These are phyloP conservation scores for Botrytis galanthina DNA, from an alignment of 2,329 filamentous ascomycete genomes.

Conservation along the genomic window DNA sequence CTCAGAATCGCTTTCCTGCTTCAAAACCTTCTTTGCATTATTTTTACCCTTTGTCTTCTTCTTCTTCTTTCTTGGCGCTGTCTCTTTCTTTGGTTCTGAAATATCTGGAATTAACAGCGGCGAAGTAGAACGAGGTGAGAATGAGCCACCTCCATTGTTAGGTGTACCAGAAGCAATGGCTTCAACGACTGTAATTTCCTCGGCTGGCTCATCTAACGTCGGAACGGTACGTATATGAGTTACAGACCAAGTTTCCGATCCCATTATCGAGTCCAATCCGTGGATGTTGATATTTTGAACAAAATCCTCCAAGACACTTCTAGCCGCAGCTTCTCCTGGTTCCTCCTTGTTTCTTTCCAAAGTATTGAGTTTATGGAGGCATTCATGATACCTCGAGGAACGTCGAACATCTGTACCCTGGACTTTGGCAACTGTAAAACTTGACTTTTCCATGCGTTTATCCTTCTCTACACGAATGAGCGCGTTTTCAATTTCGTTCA, in stretches of 20 bases:
- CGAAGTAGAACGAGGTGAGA: not conserved
- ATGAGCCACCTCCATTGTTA: not conserved
- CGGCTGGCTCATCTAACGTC: not conserved
- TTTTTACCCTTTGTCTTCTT: not conserved
- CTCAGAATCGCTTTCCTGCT: not conserved
- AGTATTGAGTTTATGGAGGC: not conserved
- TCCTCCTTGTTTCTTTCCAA: not conserved
- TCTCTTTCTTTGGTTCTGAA: not conserved
- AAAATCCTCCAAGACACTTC: not conserved
- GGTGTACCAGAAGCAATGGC: not conserved
- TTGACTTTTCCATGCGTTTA: not conserved
- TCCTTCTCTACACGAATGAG: not conserved
- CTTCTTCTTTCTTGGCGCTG: not conserved
- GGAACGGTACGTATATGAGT: not conserved
- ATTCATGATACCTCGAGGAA: not conserved
- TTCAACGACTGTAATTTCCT: not conserved
- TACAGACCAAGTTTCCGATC: constrained; percentile 7
- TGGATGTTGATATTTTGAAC: not conserved
- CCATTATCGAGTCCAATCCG: constrained; percentile 5
- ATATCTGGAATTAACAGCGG: not conserved
- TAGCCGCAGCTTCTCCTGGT: not conserved
- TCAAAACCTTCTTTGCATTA: not conserved
- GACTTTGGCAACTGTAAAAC: not conserved
- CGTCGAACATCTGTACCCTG: constrained; percentile 10
- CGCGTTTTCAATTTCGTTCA: constrained; percentile 10